Evolutionary conservation across 2,329 filamentous ascomycete species (phyloP), one percentile per base, ranked within the genome.

Genomic region (Lasiodiplodia hormozganensis): DNA sequence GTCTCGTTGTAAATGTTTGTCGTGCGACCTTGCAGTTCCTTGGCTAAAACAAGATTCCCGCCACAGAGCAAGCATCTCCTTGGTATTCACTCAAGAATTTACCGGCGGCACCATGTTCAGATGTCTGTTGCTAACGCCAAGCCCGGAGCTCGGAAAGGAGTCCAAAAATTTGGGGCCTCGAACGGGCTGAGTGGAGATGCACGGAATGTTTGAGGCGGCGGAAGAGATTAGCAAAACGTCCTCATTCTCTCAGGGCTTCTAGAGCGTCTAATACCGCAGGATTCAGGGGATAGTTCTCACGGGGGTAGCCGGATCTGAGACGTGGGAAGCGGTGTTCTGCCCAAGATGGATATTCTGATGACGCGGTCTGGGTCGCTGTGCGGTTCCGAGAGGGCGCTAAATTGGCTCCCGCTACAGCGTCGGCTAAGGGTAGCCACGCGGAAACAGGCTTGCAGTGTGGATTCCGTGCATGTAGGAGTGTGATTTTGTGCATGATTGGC

Each of bases 261-360:
- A 47, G 43, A 47, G 43, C 43, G 8, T 34, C 31, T 34, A 34
- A 34, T 34, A 34, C 31, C 31, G 23, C 38, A 18, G 10, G 34
- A 6, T 28, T n/a, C 18, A 40, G 18, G 34, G 23, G 57, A 43
- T 21, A 21, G 36, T n/a, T n/a, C n/a, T n/a, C 31, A 34, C 21
- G 38, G 36, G n/a, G 57, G 18, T 23, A 25, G 57, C 10, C 14
- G 18, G 60, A 51, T 64, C 40, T 64, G 60, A 64, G 60, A 64
- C 49, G 36, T n/a, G 25, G 16, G n/a, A 21, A 58, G 18, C 8
- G 21, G 31, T 8, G 31, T 54, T 54, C 16, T n/a, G 52, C 25
- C 28, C 18, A 54, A 18, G 53, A n/a, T 47, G 43, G 43, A 21
- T 16, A 47, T 43, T 8, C 3, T 10, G 53, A 21, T 56, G 53